phyloP scores from a whole-genome alignment of 345 rosid species.

The Arabidopsis arenosa region DNA sequence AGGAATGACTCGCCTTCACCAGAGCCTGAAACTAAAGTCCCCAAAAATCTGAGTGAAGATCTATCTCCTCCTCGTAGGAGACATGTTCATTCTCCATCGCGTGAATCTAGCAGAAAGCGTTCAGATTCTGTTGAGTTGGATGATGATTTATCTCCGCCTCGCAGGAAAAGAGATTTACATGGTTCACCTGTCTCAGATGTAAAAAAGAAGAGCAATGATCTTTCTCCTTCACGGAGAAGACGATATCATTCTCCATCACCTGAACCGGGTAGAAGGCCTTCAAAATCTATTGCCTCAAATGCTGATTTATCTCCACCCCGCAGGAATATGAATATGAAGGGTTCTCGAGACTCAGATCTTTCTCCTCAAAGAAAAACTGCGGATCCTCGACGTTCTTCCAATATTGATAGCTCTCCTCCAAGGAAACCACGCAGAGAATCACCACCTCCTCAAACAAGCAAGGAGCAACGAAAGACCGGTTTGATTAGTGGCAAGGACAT shows the following conservation, averaged over 20 bases:
- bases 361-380: slow-evolving; percentile 58
- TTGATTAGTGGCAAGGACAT: slow-evolving; percentile 72
- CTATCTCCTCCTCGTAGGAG: slow-evolving; percentile 55
- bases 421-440: slow-evolving; percentile 57
- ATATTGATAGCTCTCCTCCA: slow-evolving; percentile 60
- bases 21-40: slow-evolving; percentile 36
- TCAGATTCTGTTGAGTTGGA: slow-evolving; percentile 35
- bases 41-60: slow-evolving; percentile 44
- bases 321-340: slow-evolving; percentile 31
- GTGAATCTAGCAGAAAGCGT: slow-evolving; percentile 32
- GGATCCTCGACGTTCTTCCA: slow-evolving; percentile 38
- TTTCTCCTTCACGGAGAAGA: slow-evolving; percentile 43
- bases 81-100: slow-evolving; percentile 33
- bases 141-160: slow-evolving; percentile 52
- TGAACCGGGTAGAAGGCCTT: slow-evolving; percentile 35
- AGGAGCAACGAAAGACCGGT: slow-evolving; percentile 63
- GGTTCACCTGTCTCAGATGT: slow-evolving; percentile 46
- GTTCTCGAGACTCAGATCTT: slow-evolving; percentile 52
- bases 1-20: slow-evolving; percentile 51
- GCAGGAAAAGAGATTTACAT: slow-evolving; percentile 35
- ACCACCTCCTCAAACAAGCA: slow-evolving; percentile 46
- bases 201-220: slow-evolving; percentile 20
- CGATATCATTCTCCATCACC: slow-evolving; percentile 45
- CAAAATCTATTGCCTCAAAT: slow-evolving; percentile 20
- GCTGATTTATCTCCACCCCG: slow-evolving; percentile 55